Conservation (phyloP, 2,329 filamentous ascomycete genomes). For the Stemphylium vesicarium region DNA sequence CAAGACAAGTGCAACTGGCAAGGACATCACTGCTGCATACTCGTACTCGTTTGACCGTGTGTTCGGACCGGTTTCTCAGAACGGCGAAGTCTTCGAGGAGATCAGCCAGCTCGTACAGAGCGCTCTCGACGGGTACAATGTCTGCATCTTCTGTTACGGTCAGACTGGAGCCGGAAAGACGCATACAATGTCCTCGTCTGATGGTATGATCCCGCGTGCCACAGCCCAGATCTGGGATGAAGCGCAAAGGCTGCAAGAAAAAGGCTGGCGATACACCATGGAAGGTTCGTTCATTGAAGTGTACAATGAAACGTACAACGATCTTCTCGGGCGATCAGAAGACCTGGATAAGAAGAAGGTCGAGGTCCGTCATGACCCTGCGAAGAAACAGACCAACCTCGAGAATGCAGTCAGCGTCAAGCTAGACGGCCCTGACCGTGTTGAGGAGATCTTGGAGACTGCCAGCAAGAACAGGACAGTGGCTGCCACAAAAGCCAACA, state of each 20-base stretch:
- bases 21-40: constrained; percentile 77
- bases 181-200: constrained; percentile 91
- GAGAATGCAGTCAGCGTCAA: constrained; percentile 78
- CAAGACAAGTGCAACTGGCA: constrained; percentile 80
- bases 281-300: constrained; percentile 96
- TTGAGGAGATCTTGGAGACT: constrained; percentile 78
- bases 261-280: constrained; percentile 94
- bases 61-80: constrained; percentile 78
- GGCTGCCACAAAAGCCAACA: constrained; percentile 96
- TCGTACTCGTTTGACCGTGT: constrained; percentile 93
- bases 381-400: constrained; percentile 80
- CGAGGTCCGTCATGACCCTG: constrained; percentile 85
- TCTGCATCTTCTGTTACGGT: constrained; percentile 98
- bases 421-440: constrained; percentile 79
- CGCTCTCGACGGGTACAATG: constrained; percentile 95
- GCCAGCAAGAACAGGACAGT: constrained; percentile 89
- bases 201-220: constrained; percentile 94
- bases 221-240: constrained; percentile 94
- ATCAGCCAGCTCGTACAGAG: constrained; percentile 97
- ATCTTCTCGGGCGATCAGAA: constrained; percentile 76
- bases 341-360: constrained; percentile 81
- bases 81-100: constrained; percentile 89
- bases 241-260: constrained; percentile 80
- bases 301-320: constrained; percentile 96
- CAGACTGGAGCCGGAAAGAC: constrained; percentile 98